A percentile compares a stretch with the other conserved stretches of the same genome.
phyloP scores from a whole-genome alignment of 2,329 filamentous ascomycete genomes.

The Coniella vitis region DNA sequence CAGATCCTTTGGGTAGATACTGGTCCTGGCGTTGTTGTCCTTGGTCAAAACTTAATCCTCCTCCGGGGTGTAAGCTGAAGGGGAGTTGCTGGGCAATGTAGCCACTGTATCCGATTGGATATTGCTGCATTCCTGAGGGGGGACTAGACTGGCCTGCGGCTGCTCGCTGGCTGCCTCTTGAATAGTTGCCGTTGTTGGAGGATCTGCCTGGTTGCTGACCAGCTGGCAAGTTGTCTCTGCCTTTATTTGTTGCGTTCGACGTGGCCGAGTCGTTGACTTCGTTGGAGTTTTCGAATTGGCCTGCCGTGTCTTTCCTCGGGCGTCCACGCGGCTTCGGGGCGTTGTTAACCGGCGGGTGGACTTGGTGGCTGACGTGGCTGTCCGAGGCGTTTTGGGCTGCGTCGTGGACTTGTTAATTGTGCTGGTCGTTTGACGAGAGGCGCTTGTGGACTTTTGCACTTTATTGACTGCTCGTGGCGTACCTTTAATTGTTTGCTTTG shows the following conservation, averaged over 20 bases:
- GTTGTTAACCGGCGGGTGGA: background rate
- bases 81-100: too few species aligned
- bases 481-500: slow-evolving; percentile 14
- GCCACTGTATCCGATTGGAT: too few species aligned
- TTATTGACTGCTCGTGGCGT: slow-evolving; percentile 17
- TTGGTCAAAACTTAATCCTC: too few species aligned
- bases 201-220: background rate
- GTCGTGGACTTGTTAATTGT: slow-evolving; percentile 28
- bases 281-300: background rate
- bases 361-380: background rate
- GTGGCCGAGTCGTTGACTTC: background rate
- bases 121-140: too few species aligned
- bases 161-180: too few species aligned
- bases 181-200: background rate
- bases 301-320: slow-evolving; percentile 1
- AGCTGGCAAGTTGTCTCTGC: background rate
- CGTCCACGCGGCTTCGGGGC: slow-evolving; percentile 5
- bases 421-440: background rate
- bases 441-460: slow-evolving; percentile 18
- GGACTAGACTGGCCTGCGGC: too few species aligned
- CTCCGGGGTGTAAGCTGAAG: too few species aligned
- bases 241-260: background rate
- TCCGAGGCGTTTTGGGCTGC: slow-evolving; percentile 19
- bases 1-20: too few species aligned
- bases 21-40: too few species aligned